phyloP scores from a whole-genome alignment of 345 rosid species.

The Camelina laxa region DNA sequence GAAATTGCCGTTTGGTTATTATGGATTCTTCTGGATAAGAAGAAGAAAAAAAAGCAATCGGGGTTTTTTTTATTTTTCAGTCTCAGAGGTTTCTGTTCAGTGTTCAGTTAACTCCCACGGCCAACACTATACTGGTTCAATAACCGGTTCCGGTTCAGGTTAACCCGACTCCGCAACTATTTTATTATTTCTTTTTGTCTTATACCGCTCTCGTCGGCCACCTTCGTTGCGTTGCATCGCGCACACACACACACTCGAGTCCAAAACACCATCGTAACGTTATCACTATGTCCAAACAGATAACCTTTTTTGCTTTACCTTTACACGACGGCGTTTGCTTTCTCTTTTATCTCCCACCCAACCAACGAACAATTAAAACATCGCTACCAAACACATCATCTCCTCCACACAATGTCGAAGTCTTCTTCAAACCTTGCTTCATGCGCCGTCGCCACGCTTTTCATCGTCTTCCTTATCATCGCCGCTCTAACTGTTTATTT shows the following conservation, averaged over 20 bases:
- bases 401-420: slow-evolving; percentile 27
- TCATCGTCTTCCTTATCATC: slow-evolving; percentile 70
- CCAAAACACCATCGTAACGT: not conserved
- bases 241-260: not conserved
- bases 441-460: slow-evolving; percentile 82
- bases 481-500: slow-evolving; percentile 71
- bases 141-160: slow-evolving; percentile 6
- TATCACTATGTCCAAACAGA: slow-evolving; percentile 36
- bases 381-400: slow-evolving; percentile 42
- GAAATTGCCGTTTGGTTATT: not conserved
- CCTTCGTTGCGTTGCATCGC: no score
- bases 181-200: not conserved
- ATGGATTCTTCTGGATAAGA: slow-evolving; percentile 25
- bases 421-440: slow-evolving; percentile 86
- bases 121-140: not conserved
- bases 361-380: slow-evolving; percentile 24
- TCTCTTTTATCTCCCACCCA: not conserved
- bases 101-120: not conserved
- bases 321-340: slow-evolving; percentile 11
- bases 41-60: not conserved
- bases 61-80: slow-evolving; percentile 1
- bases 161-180: not conserved
- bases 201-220: not conserved
- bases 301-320: slow-evolving; percentile 12
- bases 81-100: slow-evolving; percentile 7